These are phyloP conservation scores for Ceratocystis lukuohia DNA, from an alignment of 2,329 filamentous ascomycete species.

Conservation along the genomic window DNA sequence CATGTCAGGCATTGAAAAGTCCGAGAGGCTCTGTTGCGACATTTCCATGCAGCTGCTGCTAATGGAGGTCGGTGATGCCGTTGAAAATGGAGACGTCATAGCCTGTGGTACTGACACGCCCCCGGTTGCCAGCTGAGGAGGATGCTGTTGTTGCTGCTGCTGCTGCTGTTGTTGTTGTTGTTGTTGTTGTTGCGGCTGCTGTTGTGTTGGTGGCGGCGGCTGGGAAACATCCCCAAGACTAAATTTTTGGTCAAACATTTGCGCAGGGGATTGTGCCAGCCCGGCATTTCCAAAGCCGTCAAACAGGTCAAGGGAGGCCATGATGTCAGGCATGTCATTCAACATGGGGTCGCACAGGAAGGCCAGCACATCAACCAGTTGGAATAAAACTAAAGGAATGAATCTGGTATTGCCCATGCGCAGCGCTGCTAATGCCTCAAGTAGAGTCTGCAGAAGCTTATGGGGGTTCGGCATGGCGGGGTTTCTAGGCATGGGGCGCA, in stretches of 20 bases:
- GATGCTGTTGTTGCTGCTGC: background rate
- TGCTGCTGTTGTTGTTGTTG: background rate
- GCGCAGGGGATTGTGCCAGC: slow-evolving; percentile 39
- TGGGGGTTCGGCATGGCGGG: slow-evolving; percentile 48
- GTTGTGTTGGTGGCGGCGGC: background rate
- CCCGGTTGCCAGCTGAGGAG: background rate
- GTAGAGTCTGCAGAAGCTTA: slow-evolving; percentile 58
- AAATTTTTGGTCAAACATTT: slow-evolving; percentile 23
- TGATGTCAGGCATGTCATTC: slow-evolving; percentile 41
- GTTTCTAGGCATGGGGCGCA: slow-evolving; percentile 45
- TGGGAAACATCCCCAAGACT: slow-evolving; percentile 9
- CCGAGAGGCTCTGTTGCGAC: slow-evolving; percentile 12
- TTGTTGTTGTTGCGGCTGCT: background rate
- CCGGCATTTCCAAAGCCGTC: slow-evolving; percentile 52
- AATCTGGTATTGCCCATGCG: slow-evolving; percentile 67
- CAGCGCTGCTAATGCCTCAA: slow-evolving; percentile 53
- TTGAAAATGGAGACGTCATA: slow-evolving; percentile 17
- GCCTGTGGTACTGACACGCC: slow-evolving; percentile 2
- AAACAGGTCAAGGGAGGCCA: slow-evolving; percentile 48
- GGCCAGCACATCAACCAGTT: slow-evolving; percentile 59
- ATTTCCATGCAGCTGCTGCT: slow-evolving; percentile 17
- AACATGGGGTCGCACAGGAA: slow-evolving; percentile 47
- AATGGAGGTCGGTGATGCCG: slow-evolving; percentile 16
- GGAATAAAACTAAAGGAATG: slow-evolving; percentile 61
- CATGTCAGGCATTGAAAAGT: slow-evolving; percentile 15